Base-by-base conservation (phyloP, 148 eudicot species). In the Cornus florida region DNA sequence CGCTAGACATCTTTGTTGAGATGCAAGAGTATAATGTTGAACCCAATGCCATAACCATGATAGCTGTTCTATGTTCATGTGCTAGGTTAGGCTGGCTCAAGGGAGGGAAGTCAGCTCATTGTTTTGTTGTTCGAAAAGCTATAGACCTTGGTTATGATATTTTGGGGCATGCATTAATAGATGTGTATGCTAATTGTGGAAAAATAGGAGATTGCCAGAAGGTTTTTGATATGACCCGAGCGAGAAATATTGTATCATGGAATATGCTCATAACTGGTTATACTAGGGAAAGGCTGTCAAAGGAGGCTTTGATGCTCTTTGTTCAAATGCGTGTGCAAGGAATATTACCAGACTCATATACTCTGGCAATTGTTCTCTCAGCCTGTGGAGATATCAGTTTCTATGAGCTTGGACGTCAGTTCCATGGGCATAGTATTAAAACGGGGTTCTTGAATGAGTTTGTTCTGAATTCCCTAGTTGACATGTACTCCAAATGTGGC, bases 401-500 rank as follows among this genome's bases (percentile, higher is more conserved):
- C 35, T 84, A 73, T 7, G 41, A 81, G 67, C 72, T 88, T 66
- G 91, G 93, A 78, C 32, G 22, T 77, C 93, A 88, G 69, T 68
- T 90, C 20, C 93, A 90, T 78, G 67, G 86, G 74, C 77, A 77
- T 75, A 75, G 79, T 68, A 67, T 84, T 66, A 88, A 81, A 82
- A 74, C 84, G 7, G 80, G 83, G 12, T 43, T 77, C 71, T 75
- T 76, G 14, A 86, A 82, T 71, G 93, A 90, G 73, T 90, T 82
- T 79, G 87, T 87, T 35, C 81, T 78, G 68, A 90, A 87, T 79
- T 88, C 93, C 13, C 75, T 90, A 35, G 84, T 90, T 70, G 91
- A 87, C 75, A 88, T 88, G 90, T 88, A 90, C 78, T 84, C 86
- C 53, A 87, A 90, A 81, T 84, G 88, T 35, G 90, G 90, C 1